Base-by-base conservation (phyloP, 495 filamentous ascomycete species). In the Aspergillus saccharolyticus region DNA sequence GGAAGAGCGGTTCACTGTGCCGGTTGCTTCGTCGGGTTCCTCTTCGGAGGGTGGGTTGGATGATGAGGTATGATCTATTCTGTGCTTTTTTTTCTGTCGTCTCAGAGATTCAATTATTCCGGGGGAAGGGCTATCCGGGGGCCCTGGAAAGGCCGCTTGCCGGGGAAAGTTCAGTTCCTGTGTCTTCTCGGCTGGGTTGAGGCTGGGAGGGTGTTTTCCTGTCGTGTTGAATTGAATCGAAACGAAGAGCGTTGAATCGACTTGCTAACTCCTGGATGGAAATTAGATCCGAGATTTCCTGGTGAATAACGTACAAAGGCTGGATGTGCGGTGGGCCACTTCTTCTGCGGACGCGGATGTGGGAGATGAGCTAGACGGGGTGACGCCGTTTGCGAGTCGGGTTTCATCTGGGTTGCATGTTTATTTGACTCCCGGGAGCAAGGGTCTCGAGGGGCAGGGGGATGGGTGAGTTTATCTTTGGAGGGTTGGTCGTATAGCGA, bases 401-500 rank as follows among this genome's bases (percentile, higher is more conserved):
- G 70, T 91, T 30, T 82, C 88, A 6, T 85, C 91, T 2, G 94
- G 94, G 20, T 75, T 97, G 10, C 91, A 97, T 79, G 77, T 91
- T 21, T 88, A 89, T 65, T 90, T 87, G 63, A 89, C 85, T 0
- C 87, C 89, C 9, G 51, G 46, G n/a, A n/a, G n/a, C n/a, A n/a
- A n/a, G n/a, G n/a, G n/a, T n/a, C n/a, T n/a, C n/a, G 43, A 3
- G 19, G 17, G 4, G 42, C 70, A 74, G 50, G 44, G 54, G 68
- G 39, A 45, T 60, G 72, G 63, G 80, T 76, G 60, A 68, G 69
- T 63, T 18, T 7, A 18, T 43, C 17, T 53, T 30, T 33, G 30
- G 33, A 9, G 25, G 25, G n/a, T 54, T 52, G 44, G 51, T 30
- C 12, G 21, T 49, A 22, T 46, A 18, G 30, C 15, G 44, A n/a